Percentiles rank a stretch among this genome's conserved stretches.
These are phyloP conservation scores for Colletotrichum noveboracense DNA, from an alignment of 2,329 filamentous ascomycete genomes.

Conservation along the genomic window DNA sequence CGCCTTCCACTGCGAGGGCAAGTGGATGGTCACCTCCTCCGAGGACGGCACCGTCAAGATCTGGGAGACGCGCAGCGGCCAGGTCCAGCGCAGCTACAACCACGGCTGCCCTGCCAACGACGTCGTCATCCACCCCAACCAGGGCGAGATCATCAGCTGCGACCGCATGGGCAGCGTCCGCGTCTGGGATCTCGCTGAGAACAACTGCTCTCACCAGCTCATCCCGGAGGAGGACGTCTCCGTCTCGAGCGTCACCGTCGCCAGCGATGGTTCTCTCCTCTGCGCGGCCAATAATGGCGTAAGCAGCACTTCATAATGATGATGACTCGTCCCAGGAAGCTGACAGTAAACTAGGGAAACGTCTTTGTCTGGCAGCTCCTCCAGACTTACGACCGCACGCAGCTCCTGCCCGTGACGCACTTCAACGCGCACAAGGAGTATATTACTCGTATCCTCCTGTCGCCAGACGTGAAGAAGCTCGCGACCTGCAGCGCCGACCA, in stretches of 20 bases:
- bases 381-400: slow-evolving; percentile 81
- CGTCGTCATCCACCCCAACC: slow-evolving; percentile 99
- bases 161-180: slow-evolving; percentile 91
- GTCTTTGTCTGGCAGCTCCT: slow-evolving; percentile 97
- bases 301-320: slow-evolving; percentile 31
- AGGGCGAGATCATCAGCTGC: slow-evolving; percentile 96
- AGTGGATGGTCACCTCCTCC: slow-evolving; percentile 99
- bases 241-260: slow-evolving; percentile 93
- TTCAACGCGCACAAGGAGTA: slow-evolving; percentile 93
- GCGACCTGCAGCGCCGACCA: slow-evolving; percentile 95
- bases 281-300: slow-evolving; percentile 93
- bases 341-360: slow-evolving; percentile 70
- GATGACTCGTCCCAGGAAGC: neutral
- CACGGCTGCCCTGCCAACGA: slow-evolving; percentile 93
- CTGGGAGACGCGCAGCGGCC: slow-evolving; percentile 88
- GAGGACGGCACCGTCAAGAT: slow-evolving; percentile 98
- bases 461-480: slow-evolving; percentile 91
- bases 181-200: slow-evolving; percentile 96
- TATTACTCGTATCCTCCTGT: slow-evolving; percentile 89
- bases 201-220: slow-evolving; percentile 94
- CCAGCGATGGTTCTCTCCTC: slow-evolving; percentile 89
- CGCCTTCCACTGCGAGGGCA: slow-evolving; percentile 97
- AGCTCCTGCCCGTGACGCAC: slow-evolving; percentile 84
- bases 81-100: slow-evolving; percentile 89
- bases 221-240: slow-evolving; percentile 96